A percentile compares a stretch with the other conserved stretches of the same genome.
Conservation (phyloP, 768 basidiomycete genomes). For the Termitomyces sp. region DNA sequence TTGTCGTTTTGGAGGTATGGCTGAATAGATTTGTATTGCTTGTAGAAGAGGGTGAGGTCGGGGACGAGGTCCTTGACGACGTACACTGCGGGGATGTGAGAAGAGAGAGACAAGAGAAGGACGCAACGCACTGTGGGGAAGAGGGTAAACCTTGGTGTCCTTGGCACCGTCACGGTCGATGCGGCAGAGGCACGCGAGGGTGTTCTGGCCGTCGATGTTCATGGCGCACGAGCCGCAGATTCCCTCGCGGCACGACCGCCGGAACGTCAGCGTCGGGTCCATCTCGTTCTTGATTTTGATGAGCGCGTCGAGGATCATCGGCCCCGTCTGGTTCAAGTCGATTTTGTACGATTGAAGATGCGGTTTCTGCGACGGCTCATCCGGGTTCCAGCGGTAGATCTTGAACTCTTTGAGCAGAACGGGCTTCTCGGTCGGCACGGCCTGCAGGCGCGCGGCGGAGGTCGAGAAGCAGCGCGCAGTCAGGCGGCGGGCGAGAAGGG, state of each 20-base stretch:
- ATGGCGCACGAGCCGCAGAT: slow-evolving; percentile 99
- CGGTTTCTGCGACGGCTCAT: slow-evolving; percentile 90
- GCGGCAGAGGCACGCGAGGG: too few species aligned
- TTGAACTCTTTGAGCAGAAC: slow-evolving; percentile 90
- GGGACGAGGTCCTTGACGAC: slow-evolving; percentile 98
- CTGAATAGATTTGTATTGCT: slow-evolving; percentile 99
- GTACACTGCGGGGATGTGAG: slow-evolving; percentile 99
- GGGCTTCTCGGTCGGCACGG: slow-evolving; percentile 61
- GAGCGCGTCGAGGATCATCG: slow-evolving; percentile 92
- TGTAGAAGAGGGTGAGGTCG: slow-evolving; percentile 90
- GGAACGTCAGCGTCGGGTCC: slow-evolving; percentile 95
- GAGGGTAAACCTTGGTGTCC: too few species aligned
- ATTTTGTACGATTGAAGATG: slow-evolving; percentile 86
- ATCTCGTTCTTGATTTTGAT: slow-evolving; percentile 99
- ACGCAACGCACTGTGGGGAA: too few species aligned
- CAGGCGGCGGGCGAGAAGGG: slow-evolving; percentile 10
- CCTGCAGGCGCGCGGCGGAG: slow-evolving; percentile 23
- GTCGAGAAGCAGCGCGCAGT: slow-evolving; percentile 15
- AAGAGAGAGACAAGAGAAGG: too few species aligned
- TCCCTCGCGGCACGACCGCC: slow-evolving; percentile 89
- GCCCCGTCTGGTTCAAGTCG: slow-evolving; percentile 92
- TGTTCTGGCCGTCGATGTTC: too few species aligned
- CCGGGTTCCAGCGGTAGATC: slow-evolving; percentile 99
- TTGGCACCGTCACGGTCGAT: too few species aligned
- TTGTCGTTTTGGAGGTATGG: slow-evolving; percentile 95